Percentiles rank a stretch among this genome's conserved stretches.
Evolutionary conservation across 345 rosid genomes (phyloP).

Genomic region (Carallia brachiata): DNA sequence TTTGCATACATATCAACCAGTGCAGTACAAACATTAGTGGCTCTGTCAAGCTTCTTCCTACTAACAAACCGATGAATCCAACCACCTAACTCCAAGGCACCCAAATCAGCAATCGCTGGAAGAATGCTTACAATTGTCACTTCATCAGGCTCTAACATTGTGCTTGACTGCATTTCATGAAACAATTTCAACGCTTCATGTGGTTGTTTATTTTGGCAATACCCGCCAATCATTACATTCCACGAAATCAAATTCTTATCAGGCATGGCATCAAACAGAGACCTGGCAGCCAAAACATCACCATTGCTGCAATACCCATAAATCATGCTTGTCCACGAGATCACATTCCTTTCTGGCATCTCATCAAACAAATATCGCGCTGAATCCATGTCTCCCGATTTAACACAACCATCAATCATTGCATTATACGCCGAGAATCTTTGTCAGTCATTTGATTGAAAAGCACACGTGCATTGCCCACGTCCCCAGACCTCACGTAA

Average conservation of each 20-base stretch:
- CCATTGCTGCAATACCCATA: slow-evolving; percentile 57
- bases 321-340: slow-evolving; percentile 78
- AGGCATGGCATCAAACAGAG: slow-evolving; percentile 67
- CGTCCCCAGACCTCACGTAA: slow-evolving; percentile 47
- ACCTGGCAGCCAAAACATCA: slow-evolving; percentile 50
- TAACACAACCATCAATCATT: slow-evolving; percentile 68
- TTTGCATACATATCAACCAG: slow-evolving; percentile 83
- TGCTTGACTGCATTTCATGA: slow-evolving; percentile 53
- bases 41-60: slow-evolving; percentile 51
- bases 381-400: slow-evolving; percentile 53
- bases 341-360: slow-evolving; percentile 52
- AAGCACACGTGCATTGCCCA: slow-evolving; percentile 44
- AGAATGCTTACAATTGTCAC: slow-evolving; percentile 64
- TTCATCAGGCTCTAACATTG: slow-evolving; percentile 55
- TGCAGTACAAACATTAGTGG: slow-evolving; percentile 55
- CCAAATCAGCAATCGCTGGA: slow-evolving; percentile 74
- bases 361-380: slow-evolving; percentile 57
- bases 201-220: slow-evolving; percentile 61
- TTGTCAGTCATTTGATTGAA: slow-evolving; percentile 54
- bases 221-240: slow-evolving; percentile 80
- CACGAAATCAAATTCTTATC: slow-evolving; percentile 63
- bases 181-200: slow-evolving; percentile 66
- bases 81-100: slow-evolving; percentile 63
- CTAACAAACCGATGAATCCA: slow-evolving; percentile 54
- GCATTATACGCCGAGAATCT: slow-evolving; percentile 52